Conservation (phyloP, 1,284 basidiomycete genomes). For the Microbotryum violaceum region DNA sequence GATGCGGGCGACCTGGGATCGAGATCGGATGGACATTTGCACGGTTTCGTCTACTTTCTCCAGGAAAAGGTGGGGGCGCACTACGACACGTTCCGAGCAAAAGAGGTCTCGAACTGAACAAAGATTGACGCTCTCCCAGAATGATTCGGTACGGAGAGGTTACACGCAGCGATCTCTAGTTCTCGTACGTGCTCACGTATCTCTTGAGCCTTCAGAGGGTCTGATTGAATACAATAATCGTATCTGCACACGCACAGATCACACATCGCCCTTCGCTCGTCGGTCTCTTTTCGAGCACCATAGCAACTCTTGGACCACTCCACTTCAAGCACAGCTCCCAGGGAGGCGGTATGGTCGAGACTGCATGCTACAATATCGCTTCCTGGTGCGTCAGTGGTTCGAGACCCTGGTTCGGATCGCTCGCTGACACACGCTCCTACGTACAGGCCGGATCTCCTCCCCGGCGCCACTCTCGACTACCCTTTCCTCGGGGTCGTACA, state of each 20-base stretch:
- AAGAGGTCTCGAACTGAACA: too few relatives aligned
- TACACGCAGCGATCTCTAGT: conserved; percentile 57
- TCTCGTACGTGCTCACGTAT: conserved; percentile 1
- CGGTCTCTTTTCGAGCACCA: conserved; percentile 61
- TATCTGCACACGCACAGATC: conserved; percentile 10
- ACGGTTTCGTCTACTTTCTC: conserved; percentile 59
- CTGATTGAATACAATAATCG: neutral
- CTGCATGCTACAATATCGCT: conserved; percentile 75
- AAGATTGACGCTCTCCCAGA: conserved; percentile 33
- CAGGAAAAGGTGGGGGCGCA: conserved; percentile 19
- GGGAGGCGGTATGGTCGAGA: conserved; percentile 70
- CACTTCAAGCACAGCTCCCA: conserved; percentile 53
- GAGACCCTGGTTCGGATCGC: conserved; percentile 38
- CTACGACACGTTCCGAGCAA: too few relatives aligned
- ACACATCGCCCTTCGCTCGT: conserved; percentile 76
- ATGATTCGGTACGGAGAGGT: conserved; percentile 64
- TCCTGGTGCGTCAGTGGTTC: conserved; percentile 56
- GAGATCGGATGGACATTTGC: conserved; percentile 58
- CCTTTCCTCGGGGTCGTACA: conserved; percentile 72
- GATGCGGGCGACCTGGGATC: conserved; percentile 37
- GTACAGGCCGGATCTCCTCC: conserved; percentile 56
- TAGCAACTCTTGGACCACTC: conserved; percentile 64
- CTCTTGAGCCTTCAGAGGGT: too few relatives aligned
- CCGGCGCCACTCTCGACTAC: conserved; percentile 61
- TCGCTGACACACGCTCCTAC: neutral